These are phyloP conservation scores for Sporothrix curviconia DNA, from an alignment of 2,329 filamentous ascomycete genomes.

Conservation along the genomic window DNA sequence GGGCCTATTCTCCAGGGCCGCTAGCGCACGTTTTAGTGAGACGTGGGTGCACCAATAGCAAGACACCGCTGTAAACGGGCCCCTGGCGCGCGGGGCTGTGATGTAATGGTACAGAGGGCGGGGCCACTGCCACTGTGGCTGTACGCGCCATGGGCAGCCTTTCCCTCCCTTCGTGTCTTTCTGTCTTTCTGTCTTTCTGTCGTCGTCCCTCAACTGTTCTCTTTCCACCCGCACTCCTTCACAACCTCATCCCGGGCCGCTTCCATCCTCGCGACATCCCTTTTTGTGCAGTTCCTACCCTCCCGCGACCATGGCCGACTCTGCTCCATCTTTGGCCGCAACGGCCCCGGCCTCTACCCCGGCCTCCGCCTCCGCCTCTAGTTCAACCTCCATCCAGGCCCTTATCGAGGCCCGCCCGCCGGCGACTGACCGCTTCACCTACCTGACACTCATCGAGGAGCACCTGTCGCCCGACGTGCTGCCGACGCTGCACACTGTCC, in stretches of 20 bases:
- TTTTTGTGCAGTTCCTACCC: background rate
- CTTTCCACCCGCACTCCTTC: background rate
- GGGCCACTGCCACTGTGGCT: too few species aligned
- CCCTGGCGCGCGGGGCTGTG: too few species aligned
- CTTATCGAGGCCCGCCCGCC: constrained; percentile 45
- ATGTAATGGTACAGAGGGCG: too few species aligned
- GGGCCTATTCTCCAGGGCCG: too few species aligned
- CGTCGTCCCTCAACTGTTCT: background rate
- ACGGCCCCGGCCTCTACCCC: background rate
- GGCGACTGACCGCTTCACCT: constrained; percentile 62
- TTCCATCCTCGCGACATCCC: background rate
- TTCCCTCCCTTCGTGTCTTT: background rate
- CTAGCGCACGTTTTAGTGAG: too few species aligned
- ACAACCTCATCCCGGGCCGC: background rate
- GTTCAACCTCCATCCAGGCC: constrained; percentile 37
- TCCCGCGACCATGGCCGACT: constrained; percentile 13
- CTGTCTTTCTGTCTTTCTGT: background rate
- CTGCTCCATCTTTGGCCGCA: background rate
- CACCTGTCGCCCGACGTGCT: constrained; percentile 62
- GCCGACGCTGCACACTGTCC: constrained; percentile 56
- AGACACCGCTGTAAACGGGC: too few species aligned
- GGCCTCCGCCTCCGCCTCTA: constrained; percentile 19
- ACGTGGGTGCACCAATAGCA: too few species aligned
- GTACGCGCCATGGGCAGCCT: too few species aligned
- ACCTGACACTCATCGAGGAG: constrained; percentile 71